Evolutionary conservation across 2,329 filamentous ascomycete genomes (phyloP), one percentile per base, ranked within the genome.

Genomic region (Ophiocordyceps robertsii): DNA sequence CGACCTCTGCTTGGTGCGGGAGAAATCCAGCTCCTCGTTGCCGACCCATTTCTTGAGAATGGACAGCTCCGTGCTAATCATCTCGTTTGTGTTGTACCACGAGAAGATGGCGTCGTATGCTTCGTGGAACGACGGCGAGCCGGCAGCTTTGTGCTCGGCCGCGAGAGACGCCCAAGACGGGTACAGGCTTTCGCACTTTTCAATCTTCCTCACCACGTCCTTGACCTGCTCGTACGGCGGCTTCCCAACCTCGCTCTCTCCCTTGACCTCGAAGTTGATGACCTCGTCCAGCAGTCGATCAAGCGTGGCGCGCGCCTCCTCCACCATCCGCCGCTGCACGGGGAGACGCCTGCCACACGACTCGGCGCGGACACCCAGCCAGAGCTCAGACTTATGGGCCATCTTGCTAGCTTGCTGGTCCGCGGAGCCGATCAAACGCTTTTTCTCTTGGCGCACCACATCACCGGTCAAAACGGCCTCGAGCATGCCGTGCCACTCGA

Each of bases 401-500:
- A 75, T 70, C 49, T 75, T 75, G 43, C 70, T 72, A 9, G 66
- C 58, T 46, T 73, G 66, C 50, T 72, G 69, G 42, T 81, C 77
- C 12, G 72, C 69, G 4, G 85, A 82, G 38, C 87, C 89, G 51
- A 93, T 92, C 55, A 98, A 64, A 37, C 92, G 80, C 62, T 95
- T 94, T 71, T 98, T 98, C 66, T 98, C 92, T 62, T 98, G 92
- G 54, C 87, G 86, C 44, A 98, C 90, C 9, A 98, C 92, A 60
- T 98, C 92, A 50, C 92, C 92, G 1, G 89, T 95, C 51, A 98
- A 67, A 4, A 98, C 92, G 13, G 90, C 93, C 46, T 90, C 86
- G 44, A 98, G 67, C 92, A 98, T 98, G 3, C 87, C 87, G 63
- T 98, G 89, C 92, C 92, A 98, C 63, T 98, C 92, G 21, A 98